Percentiles rank a stretch among this genome's conserved stretches.
phyloP scores from a whole-genome alignment of 768 basidiomycete genomes.

The Collybia sp. region DNA sequence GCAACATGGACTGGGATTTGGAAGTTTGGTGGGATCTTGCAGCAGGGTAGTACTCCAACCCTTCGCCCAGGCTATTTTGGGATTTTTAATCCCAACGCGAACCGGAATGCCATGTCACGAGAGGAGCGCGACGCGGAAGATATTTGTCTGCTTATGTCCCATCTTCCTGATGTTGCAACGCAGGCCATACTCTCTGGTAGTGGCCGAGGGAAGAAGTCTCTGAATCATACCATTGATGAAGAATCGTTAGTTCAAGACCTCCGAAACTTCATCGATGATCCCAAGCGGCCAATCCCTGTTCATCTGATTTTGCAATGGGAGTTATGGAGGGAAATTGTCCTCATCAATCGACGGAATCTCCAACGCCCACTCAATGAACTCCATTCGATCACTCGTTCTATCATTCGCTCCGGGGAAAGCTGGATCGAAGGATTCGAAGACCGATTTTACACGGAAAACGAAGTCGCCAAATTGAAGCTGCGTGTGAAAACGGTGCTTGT shows the following conservation, averaged over 20 bases:
- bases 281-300: conserved; percentile 1
- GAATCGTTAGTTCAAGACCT: conserved; percentile 4
- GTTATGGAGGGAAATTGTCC: conserved; percentile 7
- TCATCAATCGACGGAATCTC: conserved; percentile 4
- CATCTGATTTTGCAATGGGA: conserved; percentile 7
- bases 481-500: neutral
- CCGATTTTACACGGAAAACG: neutral
- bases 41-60: neutral
- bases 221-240: conserved; percentile 3
- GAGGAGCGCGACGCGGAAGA: conserved; percentile 3
- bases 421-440: neutral
- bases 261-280: conserved; percentile 5
- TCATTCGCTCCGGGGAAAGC: neutral
- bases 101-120: neutral
- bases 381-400: neutral
- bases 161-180: conserved; percentile 5
- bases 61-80: neutral
- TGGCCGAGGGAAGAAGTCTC: neutral
- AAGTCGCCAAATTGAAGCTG: neutral
- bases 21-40: conserved; percentile 2
- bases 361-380: conserved; percentile 1
- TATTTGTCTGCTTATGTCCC: conserved; percentile 1
- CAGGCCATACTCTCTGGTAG: conserved; percentile 2
- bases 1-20: neutral
- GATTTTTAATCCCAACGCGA: neutral